These are phyloP conservation scores for Globisporangium canariense DNA, from an alignment of 352 stramenopile genomes.

Conservation along the genomic window DNA sequence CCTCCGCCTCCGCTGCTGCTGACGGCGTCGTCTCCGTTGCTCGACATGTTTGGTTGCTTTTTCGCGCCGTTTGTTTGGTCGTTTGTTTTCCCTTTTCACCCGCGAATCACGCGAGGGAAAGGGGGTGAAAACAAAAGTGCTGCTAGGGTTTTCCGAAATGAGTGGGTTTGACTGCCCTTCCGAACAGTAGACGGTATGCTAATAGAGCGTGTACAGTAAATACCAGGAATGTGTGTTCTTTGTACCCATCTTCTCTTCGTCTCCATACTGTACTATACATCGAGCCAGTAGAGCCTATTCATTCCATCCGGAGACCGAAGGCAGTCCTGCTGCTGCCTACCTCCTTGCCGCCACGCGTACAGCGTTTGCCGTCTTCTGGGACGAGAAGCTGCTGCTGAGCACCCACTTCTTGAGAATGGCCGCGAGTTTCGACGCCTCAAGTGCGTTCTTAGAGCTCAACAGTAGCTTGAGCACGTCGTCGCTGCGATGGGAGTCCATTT, in stretches of 20 bases:
- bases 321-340: background rate
- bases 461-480: slow-evolving; percentile 57
- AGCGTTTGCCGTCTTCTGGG: background rate
- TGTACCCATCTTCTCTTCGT: no score
- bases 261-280: no score
- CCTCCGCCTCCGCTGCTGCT: background rate
- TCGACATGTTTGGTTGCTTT: background rate
- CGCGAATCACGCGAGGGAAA: no score
- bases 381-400: background rate
- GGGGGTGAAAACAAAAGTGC: no score
- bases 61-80: background rate
- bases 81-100: background rate
- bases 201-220: no score
- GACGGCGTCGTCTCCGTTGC: background rate
- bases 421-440: slow-evolving; percentile 46
- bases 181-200: no score
- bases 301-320: no score
- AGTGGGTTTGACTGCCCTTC: no score
- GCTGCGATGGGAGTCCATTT: slow-evolving; percentile 19
- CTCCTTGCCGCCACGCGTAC: background rate
- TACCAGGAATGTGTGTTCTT: no score
- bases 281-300: no score
- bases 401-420: slow-evolving; percentile 46
- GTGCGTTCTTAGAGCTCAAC: slow-evolving; percentile 44
- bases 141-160: no score